These are phyloP conservation scores for Sclerotinia minor DNA, from an alignment of 2,329 filamentous ascomycete genomes.

Conservation along the genomic window DNA sequence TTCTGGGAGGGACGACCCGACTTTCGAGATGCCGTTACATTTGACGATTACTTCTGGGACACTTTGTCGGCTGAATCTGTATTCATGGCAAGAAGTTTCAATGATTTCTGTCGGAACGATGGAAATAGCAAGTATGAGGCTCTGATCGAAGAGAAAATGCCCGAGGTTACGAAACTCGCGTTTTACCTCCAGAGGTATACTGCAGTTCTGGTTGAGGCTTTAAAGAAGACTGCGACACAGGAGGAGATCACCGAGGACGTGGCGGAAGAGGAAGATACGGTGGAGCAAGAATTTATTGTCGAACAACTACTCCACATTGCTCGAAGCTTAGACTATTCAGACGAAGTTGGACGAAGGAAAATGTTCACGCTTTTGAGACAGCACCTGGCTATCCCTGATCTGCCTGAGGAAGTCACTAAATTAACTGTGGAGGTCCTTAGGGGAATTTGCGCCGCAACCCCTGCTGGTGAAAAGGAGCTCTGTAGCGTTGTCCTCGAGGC, in stretches of 20 bases:
- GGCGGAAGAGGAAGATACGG: slow-evolving; percentile 75
- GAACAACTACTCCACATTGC: slow-evolving; percentile 94
- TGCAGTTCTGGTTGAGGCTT: slow-evolving; percentile 63
- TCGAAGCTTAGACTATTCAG: slow-evolving; percentile 91
- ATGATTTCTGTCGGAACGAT: slow-evolving; percentile 81
- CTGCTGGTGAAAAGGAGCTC: slow-evolving; percentile 77
- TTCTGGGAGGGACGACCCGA: slow-evolving; percentile 94
- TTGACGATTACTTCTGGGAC: slow-evolving; percentile 77
- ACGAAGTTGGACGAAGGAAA: slow-evolving; percentile 90
- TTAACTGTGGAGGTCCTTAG: slow-evolving; percentile 80
- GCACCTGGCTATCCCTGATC: slow-evolving; percentile 77
- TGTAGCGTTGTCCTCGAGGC: slow-evolving; percentile 86
- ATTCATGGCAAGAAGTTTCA: slow-evolving; percentile 90
- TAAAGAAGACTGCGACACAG: slow-evolving; percentile 56
- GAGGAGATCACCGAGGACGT: slow-evolving; percentile 52
- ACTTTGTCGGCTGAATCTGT: slow-evolving; percentile 80
- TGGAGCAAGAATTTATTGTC: slow-evolving; percentile 92
- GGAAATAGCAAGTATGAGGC: slow-evolving; percentile 72
- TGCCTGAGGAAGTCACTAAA: slow-evolving; percentile 91
- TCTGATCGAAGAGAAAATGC: slow-evolving; percentile 87
- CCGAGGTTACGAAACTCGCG: slow-evolving; percentile 87
- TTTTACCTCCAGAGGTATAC: slow-evolving; percentile 84
- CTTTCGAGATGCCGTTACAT: slow-evolving; percentile 70
- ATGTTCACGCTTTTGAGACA: slow-evolving; percentile 93
- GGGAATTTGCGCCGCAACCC: slow-evolving; percentile 75